Evolutionary conservation across 495 filamentous ascomycete genomes (phyloP).

Genomic region (Hapsidospora chrysogenum): DNA sequence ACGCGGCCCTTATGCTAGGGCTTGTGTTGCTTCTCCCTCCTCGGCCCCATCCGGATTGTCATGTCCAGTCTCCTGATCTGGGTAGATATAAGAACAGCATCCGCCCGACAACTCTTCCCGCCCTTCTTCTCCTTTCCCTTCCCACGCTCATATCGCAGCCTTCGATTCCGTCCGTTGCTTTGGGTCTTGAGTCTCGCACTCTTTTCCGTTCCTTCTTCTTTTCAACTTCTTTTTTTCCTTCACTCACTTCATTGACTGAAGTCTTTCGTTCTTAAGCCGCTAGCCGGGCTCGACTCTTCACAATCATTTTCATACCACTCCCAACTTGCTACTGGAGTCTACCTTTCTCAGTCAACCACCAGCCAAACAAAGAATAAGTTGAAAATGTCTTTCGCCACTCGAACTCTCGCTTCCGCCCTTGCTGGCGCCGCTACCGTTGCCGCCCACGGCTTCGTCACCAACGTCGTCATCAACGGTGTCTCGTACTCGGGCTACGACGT

Average conservation of each 20-base stretch:
- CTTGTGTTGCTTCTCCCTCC: no score
- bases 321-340: no score
- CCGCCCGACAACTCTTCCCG: no score
- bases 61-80: no score
- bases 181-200: no score
- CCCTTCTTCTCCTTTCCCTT: no score
- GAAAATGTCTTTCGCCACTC: not conserved
- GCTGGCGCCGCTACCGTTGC: conserved; percentile 30
- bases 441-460: conserved; percentile 45
- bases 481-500: conserved; percentile 33
- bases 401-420: conserved; percentile 17
- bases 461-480: conserved; percentile 39
- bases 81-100: no score
- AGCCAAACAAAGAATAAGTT: not conserved
- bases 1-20: no score
- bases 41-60: no score
- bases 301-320: no score
- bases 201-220: not conserved
- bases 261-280: not conserved
- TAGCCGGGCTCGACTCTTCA: not conserved
- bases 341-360: not conserved
- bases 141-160: no score
- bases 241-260: not conserved
- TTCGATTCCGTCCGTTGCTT: no score
- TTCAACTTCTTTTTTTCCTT: not conserved